Base-by-base conservation (phyloP, 208 protist genomes). In the Leishmania martiniquensis region DNA sequence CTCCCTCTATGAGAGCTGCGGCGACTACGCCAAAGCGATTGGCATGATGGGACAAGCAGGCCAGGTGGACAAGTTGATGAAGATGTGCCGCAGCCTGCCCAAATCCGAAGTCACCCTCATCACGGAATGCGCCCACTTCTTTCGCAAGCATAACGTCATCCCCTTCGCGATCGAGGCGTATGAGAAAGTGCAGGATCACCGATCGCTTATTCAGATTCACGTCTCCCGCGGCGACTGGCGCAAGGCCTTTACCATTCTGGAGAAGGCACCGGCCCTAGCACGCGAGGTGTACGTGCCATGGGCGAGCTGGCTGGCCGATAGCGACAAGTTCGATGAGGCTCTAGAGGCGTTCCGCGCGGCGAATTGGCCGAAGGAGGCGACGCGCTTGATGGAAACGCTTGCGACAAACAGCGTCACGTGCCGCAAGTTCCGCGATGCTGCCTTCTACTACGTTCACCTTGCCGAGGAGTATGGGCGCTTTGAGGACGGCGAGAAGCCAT, bases 271-370 rank as follows among this genome's bases (percentile, higher is more conserved):
- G 25, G 73, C 92, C 77, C 92, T 93, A 75, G 80, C 90, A 22
- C 86, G 94, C 34, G 93, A 97, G n/a, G 92, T 99, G 34, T 99
- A 98, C 82, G 87, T 99, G 65, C 98, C 98, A 73, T 99, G 99
- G 89, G 98, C 98, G 12, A 89, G 92, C n/a, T 99, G 97, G 96
- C 89, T 99, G 54, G 96, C 92, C 9, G 89, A 98, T 72, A 92
- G 98, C 77, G 98, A 99, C 66, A 84, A 90, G 59, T 99, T 99
- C 79, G 97, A 99, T 60, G 97, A 99, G 81, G 98, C 98, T 3
- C 87, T 97, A 20, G 93, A 98, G 78, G 96, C 97, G 1, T 99
- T 98, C 85, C 88, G 92, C 22, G 80, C 93, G 25, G 97, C 98
- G 7, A 95, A 96, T 68, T 91, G 90, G 89, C 95, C 95, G 1